Evolutionary conservation across 108 stramenopile genomes (phyloP), one percentile per base, ranked within the genome.

Genomic region (Epithemia pelagica): DNA sequence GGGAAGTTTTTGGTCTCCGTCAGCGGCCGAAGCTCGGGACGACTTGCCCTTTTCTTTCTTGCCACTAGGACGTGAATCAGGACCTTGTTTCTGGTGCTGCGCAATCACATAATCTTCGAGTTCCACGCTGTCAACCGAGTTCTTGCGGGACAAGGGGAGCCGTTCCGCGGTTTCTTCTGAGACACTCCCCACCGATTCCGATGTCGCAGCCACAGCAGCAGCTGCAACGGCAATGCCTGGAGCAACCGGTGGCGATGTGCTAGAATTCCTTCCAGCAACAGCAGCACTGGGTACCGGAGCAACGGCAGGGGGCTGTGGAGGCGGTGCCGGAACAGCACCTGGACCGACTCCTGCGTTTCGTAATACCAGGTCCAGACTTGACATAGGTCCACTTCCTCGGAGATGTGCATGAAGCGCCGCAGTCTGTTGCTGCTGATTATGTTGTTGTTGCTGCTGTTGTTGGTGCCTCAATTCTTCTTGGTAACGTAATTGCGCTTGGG

Each of bases 381-480:
- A 31, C 15, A 32, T 21, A 3, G 61, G 61, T 10, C 7, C 10
- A 27, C 7, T 27, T 18, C 32, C 25, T 28, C 32, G 28, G 53
- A 10, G 20, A 25, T 18, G 20, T 1, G 65, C 65, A 8, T 30
- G 51, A 22, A 28, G 30, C 2, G 51, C 52, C 23, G 29, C 26
- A 24, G 65, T 23, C 26, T 29, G 52, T 7, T 30, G 23, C 32
- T 27, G 15, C 27, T 26, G 32, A n/a, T n/a, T n/a, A n/a, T n/a
- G n/a, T 28, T 22, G 26, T 28, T 28, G 30, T 33, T 18, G 28
- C 54, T 56, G 55, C 24, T 24, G 7, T 15, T 59, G 67, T n/a
- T 68, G 67, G 1, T 25, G 57, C 24, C 57, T 28, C 31, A 68
- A 46, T 26, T 59, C 58, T 30, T 68, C 67, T 23, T 68, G 67